A percentile compares a stretch with the other conserved stretches of the same genome.
phyloP scores from a whole-genome alignment of 139 green algal genomes.

The Nannochloris sp. region DNA sequence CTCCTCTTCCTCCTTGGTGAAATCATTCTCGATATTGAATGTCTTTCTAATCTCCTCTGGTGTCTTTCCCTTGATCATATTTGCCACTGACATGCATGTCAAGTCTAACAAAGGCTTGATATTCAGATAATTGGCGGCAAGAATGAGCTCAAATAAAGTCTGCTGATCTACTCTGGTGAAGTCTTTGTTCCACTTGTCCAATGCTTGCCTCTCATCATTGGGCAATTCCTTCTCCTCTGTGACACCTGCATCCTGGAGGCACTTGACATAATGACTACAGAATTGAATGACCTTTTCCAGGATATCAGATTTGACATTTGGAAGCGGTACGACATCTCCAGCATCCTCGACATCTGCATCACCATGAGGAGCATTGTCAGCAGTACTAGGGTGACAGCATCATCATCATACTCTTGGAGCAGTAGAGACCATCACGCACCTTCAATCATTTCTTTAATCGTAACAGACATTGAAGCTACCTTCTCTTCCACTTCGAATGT shows the following conservation, averaged over 20 bases:
- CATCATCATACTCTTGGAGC: too few relatives aligned
- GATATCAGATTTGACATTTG: constrained; percentile 75
- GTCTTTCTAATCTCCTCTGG: constrained; percentile 92
- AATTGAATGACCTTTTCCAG: constrained; percentile 86
- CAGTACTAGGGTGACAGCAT: too few relatives aligned
- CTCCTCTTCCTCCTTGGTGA: constrained; percentile 84
- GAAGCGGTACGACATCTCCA: constrained; percentile 58
- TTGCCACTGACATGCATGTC: constrained; percentile 93
- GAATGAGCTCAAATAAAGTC: constrained; percentile 97
- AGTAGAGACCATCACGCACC: constrained; percentile 26
- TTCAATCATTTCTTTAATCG: constrained; percentile 79
- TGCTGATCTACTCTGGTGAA: constrained; percentile 97
- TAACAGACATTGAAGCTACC: constrained; percentile 64
- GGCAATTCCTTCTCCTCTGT: constrained; percentile 37
- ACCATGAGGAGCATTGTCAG: too few relatives aligned
- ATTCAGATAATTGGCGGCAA: constrained; percentile 99
- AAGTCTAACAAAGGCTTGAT: constrained; percentile 97
- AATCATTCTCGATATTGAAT: constrained; percentile 98
- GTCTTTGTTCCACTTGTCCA: constrained; percentile 87
- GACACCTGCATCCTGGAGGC: constrained; percentile 31
- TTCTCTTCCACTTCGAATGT: constrained; percentile 64
- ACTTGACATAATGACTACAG: constrained; percentile 87
- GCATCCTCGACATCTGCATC: constrained; percentile 55
- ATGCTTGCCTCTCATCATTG: constrained; percentile 66
- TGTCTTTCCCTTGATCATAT: constrained; percentile 95